These are phyloP conservation scores for Wallacemonas sp. DNA, from an alignment of 208 protist species.

Conservation along the genomic window DNA sequence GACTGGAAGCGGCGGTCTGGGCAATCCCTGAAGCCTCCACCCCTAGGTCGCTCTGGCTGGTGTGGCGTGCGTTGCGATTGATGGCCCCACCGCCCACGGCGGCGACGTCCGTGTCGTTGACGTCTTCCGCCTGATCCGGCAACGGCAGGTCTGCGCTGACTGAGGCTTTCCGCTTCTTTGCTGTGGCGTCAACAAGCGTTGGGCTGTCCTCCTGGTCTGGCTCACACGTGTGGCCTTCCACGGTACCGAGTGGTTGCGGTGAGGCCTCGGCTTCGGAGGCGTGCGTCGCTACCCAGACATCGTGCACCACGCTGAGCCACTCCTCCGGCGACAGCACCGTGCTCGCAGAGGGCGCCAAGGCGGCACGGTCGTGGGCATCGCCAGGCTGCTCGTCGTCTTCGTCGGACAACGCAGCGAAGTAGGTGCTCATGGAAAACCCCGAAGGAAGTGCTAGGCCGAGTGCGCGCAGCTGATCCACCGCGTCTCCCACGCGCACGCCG, in stretches of 20 bases:
- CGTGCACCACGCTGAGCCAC: constrained; percentile 25
- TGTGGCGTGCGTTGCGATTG: background rate
- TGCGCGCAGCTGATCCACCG: background rate
- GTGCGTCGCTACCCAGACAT: background rate
- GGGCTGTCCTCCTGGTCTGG: background rate
- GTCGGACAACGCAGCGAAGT: background rate
- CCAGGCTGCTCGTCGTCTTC: background rate
- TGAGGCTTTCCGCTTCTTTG: background rate
- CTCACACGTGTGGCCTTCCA: background rate
- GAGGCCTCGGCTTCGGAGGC: background rate
- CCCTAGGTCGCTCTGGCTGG: background rate
- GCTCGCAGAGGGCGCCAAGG: background rate
- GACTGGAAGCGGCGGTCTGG: background rate
- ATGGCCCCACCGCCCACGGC: background rate
- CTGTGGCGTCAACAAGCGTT: background rate
- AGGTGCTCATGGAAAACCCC: background rate
- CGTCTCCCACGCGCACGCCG: constrained; percentile 16
- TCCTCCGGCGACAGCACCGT: constrained; percentile 13
- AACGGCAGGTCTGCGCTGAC: background rate
- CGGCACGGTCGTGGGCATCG: background rate
- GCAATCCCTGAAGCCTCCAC: background rate
- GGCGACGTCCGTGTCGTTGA: background rate
- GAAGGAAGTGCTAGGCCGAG: constrained; percentile 2
- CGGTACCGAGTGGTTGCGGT: background rate
- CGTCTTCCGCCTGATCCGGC: background rate